These are phyloP conservation scores for Tarenaya hassleriana DNA, from an alignment of 345 rosid species.

Conservation along the genomic window DNA sequence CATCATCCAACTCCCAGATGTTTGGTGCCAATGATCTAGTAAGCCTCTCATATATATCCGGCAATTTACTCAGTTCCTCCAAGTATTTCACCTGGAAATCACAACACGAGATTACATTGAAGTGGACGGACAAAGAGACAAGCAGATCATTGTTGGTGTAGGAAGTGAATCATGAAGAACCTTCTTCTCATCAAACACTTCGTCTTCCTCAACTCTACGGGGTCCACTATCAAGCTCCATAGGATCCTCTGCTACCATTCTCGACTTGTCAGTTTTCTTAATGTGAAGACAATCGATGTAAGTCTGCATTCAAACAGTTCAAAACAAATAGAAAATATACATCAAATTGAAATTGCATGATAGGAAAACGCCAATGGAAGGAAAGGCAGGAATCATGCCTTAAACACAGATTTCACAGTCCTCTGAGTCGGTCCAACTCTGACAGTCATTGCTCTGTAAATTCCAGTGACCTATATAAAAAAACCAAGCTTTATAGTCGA, in stretches of 20 bases:
- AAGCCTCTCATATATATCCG: slow-evolving; percentile 77
- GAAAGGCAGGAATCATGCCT: slow-evolving; percentile 39
- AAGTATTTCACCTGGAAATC: slow-evolving; percentile 55
- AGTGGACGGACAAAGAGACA: slow-evolving; percentile 4
- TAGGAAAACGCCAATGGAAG: slow-evolving; percentile 6
- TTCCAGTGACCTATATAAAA: slow-evolving; percentile 69
- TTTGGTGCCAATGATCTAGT: slow-evolving; percentile 87
- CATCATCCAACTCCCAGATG: slow-evolving; percentile 95
- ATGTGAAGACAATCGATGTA: slow-evolving; percentile 93
- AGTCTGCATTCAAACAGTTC: slow-evolving; percentile 41
- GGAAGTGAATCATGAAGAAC: slow-evolving; percentile 19
- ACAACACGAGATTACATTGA: neutral
- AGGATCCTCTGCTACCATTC: slow-evolving; percentile 69
- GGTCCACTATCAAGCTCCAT: slow-evolving; percentile 64
- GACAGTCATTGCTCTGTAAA: slow-evolving; percentile 94
- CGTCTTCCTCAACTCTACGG: slow-evolving; percentile 55
- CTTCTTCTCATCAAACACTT: slow-evolving; percentile 64
- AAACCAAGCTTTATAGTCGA: slow-evolving; percentile 16
- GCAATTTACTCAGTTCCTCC: slow-evolving; percentile 58
- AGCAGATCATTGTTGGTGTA: neutral
- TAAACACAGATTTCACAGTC: slow-evolving; percentile 90
- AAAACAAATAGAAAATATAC: slow-evolving; percentile 14
- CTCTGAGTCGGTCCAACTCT: slow-evolving; percentile 80
- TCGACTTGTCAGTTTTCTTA: slow-evolving; percentile 73
- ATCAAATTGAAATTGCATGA: slow-evolving; percentile 11